Percentiles rank a stretch among this genome's conserved stretches.
Evolutionary conservation across 2,329 filamentous ascomycete species (phyloP).

Genomic region (Beauveria sp.): DNA sequence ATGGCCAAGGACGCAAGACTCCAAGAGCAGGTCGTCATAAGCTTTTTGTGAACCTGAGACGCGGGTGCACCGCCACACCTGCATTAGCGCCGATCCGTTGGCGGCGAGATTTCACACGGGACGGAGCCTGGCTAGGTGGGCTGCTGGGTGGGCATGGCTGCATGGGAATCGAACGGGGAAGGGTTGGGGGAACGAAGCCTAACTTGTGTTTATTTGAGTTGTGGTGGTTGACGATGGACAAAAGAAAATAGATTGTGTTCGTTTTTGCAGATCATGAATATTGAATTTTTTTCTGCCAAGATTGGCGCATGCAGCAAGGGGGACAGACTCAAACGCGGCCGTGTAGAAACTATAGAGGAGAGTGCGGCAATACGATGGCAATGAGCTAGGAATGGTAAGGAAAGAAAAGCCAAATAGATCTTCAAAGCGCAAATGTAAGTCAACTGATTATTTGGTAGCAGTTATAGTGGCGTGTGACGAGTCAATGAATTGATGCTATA

Average conservation of each 20-base stretch:
- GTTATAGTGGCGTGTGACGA: neutral
- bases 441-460: neutral
- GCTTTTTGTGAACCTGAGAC: slow-evolving; percentile 10
- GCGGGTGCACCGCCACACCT: slow-evolving; percentile 28
- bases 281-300: neutral
- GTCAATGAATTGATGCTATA: neutral
- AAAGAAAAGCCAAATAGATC: too few relatives aligned
- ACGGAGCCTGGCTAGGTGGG: neutral
- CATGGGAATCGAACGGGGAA: neutral
- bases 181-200: neutral
- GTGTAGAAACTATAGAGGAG: neutral
- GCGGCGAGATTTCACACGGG: slow-evolving; percentile 14
- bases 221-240: neutral
- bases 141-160: too few relatives aligned
- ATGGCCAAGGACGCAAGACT: too few relatives aligned
- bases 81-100: slow-evolving; percentile 29
- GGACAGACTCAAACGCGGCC: too few relatives aligned
- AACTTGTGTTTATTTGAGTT: neutral
- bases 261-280: neutral
- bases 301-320: neutral
- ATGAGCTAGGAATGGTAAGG: too few relatives aligned
- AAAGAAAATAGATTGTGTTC: neutral
- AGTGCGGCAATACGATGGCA: neutral
- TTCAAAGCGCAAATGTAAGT: neutral
- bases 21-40: neutral